Conservation (phyloP, 106 monocot species). For the Acorus calamus region DNA sequence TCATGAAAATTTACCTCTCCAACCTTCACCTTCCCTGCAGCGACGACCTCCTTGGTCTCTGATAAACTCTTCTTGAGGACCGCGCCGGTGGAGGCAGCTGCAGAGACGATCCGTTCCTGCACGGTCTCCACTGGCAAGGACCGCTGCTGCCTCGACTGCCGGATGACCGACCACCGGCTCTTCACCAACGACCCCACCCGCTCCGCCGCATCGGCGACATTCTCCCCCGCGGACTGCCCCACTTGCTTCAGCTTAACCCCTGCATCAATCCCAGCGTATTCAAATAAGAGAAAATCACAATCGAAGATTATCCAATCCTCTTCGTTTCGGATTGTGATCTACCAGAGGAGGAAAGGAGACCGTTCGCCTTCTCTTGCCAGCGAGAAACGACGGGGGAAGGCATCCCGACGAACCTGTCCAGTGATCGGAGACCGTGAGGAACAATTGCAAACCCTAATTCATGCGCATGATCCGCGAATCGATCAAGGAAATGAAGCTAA, state of each 20-base stretch:
- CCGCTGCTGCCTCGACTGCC: conserved; percentile 25
- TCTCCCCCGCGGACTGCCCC: conserved; percentile 59
- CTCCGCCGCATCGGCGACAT: conserved; percentile 48
- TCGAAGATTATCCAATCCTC: no score
- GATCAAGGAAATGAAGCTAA: no score
- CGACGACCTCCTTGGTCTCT: conserved; percentile 88
- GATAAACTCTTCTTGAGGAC: conserved; percentile 60
- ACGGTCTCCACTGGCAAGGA: conserved; percentile 34
- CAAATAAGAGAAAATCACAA: background rate
- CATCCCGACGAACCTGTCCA: conserved; percentile 16
- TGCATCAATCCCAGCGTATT: conserved; percentile 4
- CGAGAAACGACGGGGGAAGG: conserved; percentile 29
- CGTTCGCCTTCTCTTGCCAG: conserved; percentile 74
- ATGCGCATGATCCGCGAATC: no score
- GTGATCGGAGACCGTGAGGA: no score
- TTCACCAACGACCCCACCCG: conserved; percentile 65
- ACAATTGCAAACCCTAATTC: no score
- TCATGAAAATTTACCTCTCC: conserved; percentile 54
- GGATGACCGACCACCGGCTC: conserved; percentile 62
- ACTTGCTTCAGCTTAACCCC: conserved; percentile 71
- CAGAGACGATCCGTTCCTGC: conserved; percentile 66
- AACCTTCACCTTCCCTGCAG: conserved; percentile 69
- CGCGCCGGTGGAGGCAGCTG: conserved; percentile 59
- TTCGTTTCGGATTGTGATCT: background rate
- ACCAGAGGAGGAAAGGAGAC: conserved; percentile 84